phyloP scores from a whole-genome alignment of 192 early-diverging fungal species.

The Linnemannia exigua region DNA sequence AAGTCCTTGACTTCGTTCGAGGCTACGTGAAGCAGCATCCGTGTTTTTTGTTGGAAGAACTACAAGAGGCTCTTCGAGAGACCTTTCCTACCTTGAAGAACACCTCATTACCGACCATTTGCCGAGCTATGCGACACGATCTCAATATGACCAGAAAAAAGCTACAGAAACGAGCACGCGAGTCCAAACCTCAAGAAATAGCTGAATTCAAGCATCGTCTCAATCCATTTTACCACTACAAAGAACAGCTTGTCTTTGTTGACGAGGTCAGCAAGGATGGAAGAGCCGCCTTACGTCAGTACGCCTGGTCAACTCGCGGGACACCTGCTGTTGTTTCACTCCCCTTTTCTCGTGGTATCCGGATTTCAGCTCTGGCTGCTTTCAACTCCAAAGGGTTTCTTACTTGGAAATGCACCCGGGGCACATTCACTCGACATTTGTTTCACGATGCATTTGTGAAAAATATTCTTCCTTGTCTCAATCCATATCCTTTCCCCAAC shows the following conservation, averaged over 20 bases:
- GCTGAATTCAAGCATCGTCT: constrained; percentile 9
- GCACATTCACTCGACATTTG: background rate
- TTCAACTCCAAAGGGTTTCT: constrained; percentile 15
- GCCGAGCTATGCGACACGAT: constrained; percentile 16
- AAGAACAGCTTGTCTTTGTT: constrained; percentile 13
- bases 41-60: constrained; percentile 21
- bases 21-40: constrained; percentile 5
- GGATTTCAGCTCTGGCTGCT: constrained; percentile 15
- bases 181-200: constrained; percentile 7
- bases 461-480: constrained; percentile 14
- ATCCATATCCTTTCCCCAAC: constrained; percentile 5
- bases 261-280: constrained; percentile 18
- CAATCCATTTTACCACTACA: background rate
- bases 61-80: background rate
- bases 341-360: constrained; percentile 14
- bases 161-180: background rate
- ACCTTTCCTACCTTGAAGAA: constrained; percentile 2
- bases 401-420: background rate
- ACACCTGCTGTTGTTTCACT: constrained; percentile 16
- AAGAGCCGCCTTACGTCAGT: background rate
- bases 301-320: constrained; percentile 8
- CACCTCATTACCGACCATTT: constrained; percentile 10
- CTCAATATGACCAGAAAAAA: constrained; percentile 1
- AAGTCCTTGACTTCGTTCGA: background rate
- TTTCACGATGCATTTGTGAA: constrained; percentile 9